A percentile compares a stretch with the other conserved stretches of the same genome.
Evolutionary conservation across 495 filamentous ascomycete species (phyloP).

Genomic region (Staphylotrichum tortipilum): DNA sequence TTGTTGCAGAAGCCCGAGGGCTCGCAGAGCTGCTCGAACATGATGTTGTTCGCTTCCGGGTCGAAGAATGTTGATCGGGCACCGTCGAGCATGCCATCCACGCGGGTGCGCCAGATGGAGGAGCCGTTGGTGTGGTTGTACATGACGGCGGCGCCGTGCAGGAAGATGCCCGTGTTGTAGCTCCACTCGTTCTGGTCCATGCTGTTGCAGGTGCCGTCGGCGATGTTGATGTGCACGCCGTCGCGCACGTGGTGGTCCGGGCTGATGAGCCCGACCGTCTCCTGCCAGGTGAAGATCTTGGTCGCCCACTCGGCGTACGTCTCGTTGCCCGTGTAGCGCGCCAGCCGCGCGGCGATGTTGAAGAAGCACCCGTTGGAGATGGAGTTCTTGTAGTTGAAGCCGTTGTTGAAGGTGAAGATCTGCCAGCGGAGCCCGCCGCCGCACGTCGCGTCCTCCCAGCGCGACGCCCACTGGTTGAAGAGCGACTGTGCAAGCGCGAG

Average conservation of each 20-base stretch:
- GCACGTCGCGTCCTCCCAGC: constrained; percentile 65
- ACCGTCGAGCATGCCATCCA: constrained; percentile 47
- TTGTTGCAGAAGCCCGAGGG: constrained; percentile 52
- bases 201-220: constrained; percentile 43
- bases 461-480: constrained; percentile 56
- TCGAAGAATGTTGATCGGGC: constrained; percentile 49
- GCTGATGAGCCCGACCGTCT: constrained; percentile 51
- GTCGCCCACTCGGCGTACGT: constrained; percentile 71
- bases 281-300: constrained; percentile 63
- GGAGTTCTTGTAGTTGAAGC: constrained; percentile 74
- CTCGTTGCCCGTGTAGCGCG: constrained; percentile 63
- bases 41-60: constrained; percentile 43
- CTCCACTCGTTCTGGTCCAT: constrained; percentile 62
- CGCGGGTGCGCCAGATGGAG: constrained; percentile 48
- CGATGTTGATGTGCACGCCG: constrained; percentile 45
- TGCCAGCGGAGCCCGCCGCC: constrained; percentile 80
- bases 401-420: constrained; percentile 70
- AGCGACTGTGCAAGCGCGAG: constrained; percentile 70
- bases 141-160: constrained; percentile 69
- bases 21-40: constrained; percentile 67
- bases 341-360: constrained; percentile 70
- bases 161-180: constrained; percentile 67
- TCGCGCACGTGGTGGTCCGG: constrained; percentile 57
- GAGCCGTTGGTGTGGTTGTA: constrained; percentile 55
- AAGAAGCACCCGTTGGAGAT: constrained; percentile 75